Percentiles rank a stretch among this genome's conserved stretches.
Evolutionary conservation across 768 basidiomycete genomes (phyloP).

Genomic region (Dioszegia crocea): DNA sequence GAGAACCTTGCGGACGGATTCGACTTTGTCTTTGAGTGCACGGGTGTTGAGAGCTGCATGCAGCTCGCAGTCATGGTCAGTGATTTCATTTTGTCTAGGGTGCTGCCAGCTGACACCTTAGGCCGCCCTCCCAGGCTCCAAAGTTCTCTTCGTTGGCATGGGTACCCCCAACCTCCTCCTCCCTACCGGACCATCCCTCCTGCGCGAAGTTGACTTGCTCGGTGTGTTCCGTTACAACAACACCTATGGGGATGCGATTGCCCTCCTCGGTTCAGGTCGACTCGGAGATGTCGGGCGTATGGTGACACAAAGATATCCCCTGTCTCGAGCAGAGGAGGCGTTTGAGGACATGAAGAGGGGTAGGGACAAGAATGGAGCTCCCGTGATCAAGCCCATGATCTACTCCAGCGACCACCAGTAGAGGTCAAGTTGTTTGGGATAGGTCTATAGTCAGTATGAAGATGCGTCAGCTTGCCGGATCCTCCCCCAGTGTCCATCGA

Average conservation of each 20-base stretch:
- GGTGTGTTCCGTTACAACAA: conserved; percentile 70
- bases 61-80: conserved; percentile 86
- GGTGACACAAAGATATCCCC: conserved; percentile 55
- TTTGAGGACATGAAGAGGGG: conserved; percentile 78
- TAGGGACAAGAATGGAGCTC: conserved; percentile 68
- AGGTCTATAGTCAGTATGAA: not conserved
- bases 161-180: conserved; percentile 75
- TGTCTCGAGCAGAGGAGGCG: conserved; percentile 65
- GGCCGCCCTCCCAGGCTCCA: conserved; percentile 79
- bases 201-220: conserved; percentile 85
- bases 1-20: conserved; percentile 62
- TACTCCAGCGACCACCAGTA: conserved; percentile 26
- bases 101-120: conserved; percentile 50
- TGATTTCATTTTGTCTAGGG: conserved; percentile 17
- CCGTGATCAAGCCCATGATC: conserved; percentile 89
- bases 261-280: conserved; percentile 67
- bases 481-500: no score
- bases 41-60: conserved; percentile 85
- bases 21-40: conserved; percentile 91
- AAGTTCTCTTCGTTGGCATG: conserved; percentile 94
- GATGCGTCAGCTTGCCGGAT: no score
- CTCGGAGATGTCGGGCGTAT: conserved; percentile 66
- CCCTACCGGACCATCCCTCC: conserved; percentile 78
- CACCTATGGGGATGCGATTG: conserved; percentile 82
- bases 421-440: not conserved